Evolutionary conservation across 257 asterid species (phyloP).

Genomic region (Buddleja alternifolia): DNA sequence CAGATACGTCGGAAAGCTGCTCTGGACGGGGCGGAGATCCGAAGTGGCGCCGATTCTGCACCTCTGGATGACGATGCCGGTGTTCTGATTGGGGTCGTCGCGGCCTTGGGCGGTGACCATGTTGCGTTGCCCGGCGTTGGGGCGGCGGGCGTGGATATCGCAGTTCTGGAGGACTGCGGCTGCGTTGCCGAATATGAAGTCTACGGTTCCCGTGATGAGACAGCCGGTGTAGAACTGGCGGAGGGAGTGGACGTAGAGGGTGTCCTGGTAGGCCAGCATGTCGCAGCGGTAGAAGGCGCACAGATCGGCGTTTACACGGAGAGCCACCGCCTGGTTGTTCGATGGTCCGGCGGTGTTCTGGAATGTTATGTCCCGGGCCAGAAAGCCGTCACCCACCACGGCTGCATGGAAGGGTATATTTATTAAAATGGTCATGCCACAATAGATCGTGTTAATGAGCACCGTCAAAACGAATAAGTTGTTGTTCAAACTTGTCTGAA

Average conservation of each 20-base stretch:
- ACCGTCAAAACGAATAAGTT: no score
- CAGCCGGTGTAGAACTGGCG: constrained; percentile 35
- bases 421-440: no score
- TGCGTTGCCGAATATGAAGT: constrained; percentile 38
- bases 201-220: constrained; percentile 33
- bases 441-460: no score
- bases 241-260: constrained; percentile 36
- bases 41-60: constrained; percentile 46
- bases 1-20: constrained; percentile 44
- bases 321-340: constrained; percentile 39
- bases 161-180: constrained; percentile 32
- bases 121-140: constrained; percentile 34
- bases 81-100: constrained; percentile 31
- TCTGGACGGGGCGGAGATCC: constrained; percentile 41
- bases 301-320: constrained; percentile 34
- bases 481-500: no score
- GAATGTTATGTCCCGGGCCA: constrained; percentile 37
- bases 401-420: constrained; percentile 34
- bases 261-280: constrained; percentile 37
- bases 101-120: constrained; percentile 44
- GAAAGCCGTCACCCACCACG: constrained; percentile 25
- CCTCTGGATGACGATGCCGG: constrained; percentile 29
- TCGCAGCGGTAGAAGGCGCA: constrained; percentile 34
- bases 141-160: constrained; percentile 38
- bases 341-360: constrained; percentile 39